Conservation (phyloP, 202 grass and related monocot genomes). For the Panicum hallii region DNA sequence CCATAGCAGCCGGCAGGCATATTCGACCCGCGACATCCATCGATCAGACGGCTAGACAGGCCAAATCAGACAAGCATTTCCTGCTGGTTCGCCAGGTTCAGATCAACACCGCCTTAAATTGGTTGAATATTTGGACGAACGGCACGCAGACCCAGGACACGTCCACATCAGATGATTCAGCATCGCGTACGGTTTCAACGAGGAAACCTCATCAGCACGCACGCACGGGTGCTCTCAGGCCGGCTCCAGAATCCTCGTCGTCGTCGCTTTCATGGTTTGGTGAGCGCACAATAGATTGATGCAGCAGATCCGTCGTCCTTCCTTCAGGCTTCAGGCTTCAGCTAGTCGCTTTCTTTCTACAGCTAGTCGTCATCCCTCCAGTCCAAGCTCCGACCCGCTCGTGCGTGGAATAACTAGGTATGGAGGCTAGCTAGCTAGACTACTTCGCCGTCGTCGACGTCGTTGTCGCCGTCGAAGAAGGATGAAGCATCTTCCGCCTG, state of each 20-base stretch:
- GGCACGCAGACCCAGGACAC: too few relatives aligned
- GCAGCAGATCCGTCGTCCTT: neutral
- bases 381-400: neutral
- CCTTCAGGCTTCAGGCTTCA: too few relatives aligned
- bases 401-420: neutral
- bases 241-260: neutral
- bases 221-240: neutral
- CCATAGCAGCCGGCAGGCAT: too few relatives aligned
- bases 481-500: neutral
- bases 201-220: neutral
- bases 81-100: neutral
- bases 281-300: neutral
- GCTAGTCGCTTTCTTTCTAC: neutral
- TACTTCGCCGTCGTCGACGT: too few relatives aligned
- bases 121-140: too few relatives aligned
- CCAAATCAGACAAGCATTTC: too few relatives aligned
- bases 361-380: neutral
- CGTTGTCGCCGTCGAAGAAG: too few relatives aligned
- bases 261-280: constrained; percentile 29
- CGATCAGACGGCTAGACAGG: too few relatives aligned
- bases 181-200: neutral
- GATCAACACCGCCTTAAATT: neutral
- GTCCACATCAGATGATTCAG: neutral
- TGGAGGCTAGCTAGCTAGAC: too few relatives aligned
- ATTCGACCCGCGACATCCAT: too few relatives aligned